Evolutionary conservation across 805 yeast genomes (phyloP), one percentile per base, ranked within the genome.

Genomic region (Komagataella populi): DNA sequence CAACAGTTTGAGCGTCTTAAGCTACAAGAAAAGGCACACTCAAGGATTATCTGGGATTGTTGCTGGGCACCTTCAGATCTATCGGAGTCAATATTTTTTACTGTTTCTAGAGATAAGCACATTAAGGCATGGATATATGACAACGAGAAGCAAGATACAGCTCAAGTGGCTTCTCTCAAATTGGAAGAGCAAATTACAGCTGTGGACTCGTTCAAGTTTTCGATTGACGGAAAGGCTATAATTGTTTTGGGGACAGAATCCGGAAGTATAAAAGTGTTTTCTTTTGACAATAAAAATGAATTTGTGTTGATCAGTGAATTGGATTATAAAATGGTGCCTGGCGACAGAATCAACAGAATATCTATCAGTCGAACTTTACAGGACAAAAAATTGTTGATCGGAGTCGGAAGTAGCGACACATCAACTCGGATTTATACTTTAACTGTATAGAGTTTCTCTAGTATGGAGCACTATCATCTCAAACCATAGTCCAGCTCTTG

Each of bases 41-140:
- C 84, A 1, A 79, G 97, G 65, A 91, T 93, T 59, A 79, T 93
- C 46, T 95, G 99, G 99, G 98, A 93, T 68, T 83, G 91, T 62
- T 77, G 85, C 44, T 93, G 97, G 96, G 70, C 82, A 0, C 87
- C 89, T 4, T 54, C 59, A n/a, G 69, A 60, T 3, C 61, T 61
- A 49, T 74, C 57, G n/a, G 44, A 52, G 3, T 56, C 58, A 10
- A 63, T 63, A n/a, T 90, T 91, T 60, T 61, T 86, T n/a, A 90
- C 97, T 0, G 91, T 81, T 0, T 83, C 96, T 1, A 78, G 99
- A 64, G 99, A 93, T 63, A 86, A 80, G 62, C 72, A 76, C 6
- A 64, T 90, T 50, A 87, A 86, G 62, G 59, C 81, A 5, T 89
- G 97, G 97, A 51, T 48, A 18, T 55, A 54, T 4, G 53, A 49